Evolutionary conservation across 108 stramenopile species (phyloP), one percentile per base, ranked within the genome.

Genomic region (Skeletonema grethae): DNA sequence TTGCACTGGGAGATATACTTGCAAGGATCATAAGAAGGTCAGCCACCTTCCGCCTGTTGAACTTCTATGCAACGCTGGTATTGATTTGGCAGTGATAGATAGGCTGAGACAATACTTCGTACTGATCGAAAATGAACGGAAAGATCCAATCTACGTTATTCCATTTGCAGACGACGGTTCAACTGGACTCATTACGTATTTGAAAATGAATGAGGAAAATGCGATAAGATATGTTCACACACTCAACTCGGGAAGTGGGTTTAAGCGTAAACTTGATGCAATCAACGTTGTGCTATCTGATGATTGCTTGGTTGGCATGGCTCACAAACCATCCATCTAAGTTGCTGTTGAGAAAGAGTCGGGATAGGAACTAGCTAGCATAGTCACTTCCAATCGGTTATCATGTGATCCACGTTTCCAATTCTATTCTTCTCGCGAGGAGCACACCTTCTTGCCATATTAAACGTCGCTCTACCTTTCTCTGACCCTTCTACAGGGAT

Each of bases 1-100:
- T 61, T 85, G 85, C 55, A 85, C 85, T 35, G 85, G 82, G 13
- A 46, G 85, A 10, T 82, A 82, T 35, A 85, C 70, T 30, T 85
- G 85, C 25, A 73, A 79, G 16, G 85, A 85, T 60, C 82, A 82
- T 58, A 63, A 59, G 0, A 11, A 43, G 5, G 84, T 85, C 1
- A 78, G 72, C 15, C 43, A 34, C 13, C 57, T 83, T 34, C 12
- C 64, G 18, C 78, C 82, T 12, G 15, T 53, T 10, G 65, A 79
- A 50, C n/a, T 85, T 2, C 32, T 85, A 50, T 18, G 36, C 4
- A 43, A 67, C 32, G 67, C 53, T 32, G 73, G 61, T 34, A 24
- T 68, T 22, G 57, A 64, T 50, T 34, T 35, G 16, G n/a, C 65
- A 9, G 32, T 63, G 35, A 57, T 69, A 20, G 29, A 58, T 20